Conservation (phyloP, 2,329 filamentous ascomycete species). For the Triangularia verruculosa region DNA sequence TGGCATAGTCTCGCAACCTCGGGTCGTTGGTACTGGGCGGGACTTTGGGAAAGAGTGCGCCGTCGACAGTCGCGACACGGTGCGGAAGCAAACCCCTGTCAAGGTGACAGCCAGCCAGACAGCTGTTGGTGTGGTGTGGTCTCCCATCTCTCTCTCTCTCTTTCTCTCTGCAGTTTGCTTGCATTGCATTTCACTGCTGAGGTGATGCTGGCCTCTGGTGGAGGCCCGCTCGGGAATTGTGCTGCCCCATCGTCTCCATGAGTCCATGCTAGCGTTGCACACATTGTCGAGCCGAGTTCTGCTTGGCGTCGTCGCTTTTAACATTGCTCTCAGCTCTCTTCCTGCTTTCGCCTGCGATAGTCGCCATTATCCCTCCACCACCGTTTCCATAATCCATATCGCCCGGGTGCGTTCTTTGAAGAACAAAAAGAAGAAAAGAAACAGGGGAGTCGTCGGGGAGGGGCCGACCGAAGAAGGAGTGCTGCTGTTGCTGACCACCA, state of each 20-base stretch:
- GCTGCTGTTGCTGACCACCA: background rate
- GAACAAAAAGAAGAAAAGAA: background rate
- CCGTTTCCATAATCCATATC: background rate
- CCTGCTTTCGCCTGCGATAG: background rate
- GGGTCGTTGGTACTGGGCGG: slow-evolving; percentile 20
- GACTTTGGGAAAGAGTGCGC: slow-evolving; percentile 7
- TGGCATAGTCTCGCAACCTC: slow-evolving; percentile 6
- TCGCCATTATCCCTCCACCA: background rate
- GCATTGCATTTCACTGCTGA: background rate
- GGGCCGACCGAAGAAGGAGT: background rate
- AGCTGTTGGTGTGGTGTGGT: background rate
- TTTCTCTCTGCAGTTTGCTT: background rate
- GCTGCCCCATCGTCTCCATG: background rate
- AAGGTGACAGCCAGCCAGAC: background rate
- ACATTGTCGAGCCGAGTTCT: background rate
- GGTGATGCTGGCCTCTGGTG: background rate
- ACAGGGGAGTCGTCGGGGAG: background rate
- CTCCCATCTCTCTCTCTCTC: background rate
- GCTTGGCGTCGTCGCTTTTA: background rate
- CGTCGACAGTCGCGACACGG: slow-evolving; percentile 14
- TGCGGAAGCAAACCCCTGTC: slow-evolving; percentile 16
- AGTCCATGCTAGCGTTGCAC: background rate
- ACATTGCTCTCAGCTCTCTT: background rate
- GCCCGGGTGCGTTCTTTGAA: background rate
- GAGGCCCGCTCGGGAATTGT: background rate